phyloP scores from a whole-genome alignment of 306 rosid genomes.

The Ochetophila trinervis region DNA sequence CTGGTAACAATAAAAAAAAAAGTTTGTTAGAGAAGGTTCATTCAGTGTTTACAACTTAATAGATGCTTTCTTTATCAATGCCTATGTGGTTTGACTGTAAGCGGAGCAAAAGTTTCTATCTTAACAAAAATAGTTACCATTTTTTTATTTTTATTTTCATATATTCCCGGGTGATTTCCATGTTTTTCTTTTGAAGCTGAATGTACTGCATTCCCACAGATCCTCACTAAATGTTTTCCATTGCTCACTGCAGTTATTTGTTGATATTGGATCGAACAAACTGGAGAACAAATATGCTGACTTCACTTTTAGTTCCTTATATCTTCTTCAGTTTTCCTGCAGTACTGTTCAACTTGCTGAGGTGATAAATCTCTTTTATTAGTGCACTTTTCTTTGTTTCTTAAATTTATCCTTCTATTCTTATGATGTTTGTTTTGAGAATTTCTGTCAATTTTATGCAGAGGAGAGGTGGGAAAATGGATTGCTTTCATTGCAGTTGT shows the following conservation, averaged over 20 bases:
- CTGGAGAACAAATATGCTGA: slow-evolving; percentile 87
- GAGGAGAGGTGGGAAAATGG: slow-evolving; percentile 88
- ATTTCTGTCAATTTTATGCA: slow-evolving; percentile 23
- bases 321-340: slow-evolving; percentile 81
- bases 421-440: slow-evolving; percentile 1
- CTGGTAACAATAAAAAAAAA: too few species aligned
- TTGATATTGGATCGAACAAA: slow-evolving; percentile 86
- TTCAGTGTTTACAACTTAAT: too few species aligned
- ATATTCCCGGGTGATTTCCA: neutral
- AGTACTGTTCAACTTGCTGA: slow-evolving; percentile 49
- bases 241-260: slow-evolving; percentile 52
- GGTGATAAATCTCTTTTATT: slow-evolving; percentile 35
- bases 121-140: too few species aligned
- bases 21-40: too few species aligned
- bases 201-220: neutral
- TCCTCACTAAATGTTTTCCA: neutral
- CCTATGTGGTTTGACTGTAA: too few species aligned
- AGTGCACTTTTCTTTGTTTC: neutral
- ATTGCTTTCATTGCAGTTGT: slow-evolving; percentile 70
- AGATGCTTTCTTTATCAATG: too few species aligned
- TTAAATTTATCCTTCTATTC: neutral
- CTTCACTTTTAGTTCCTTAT: slow-evolving; percentile 81
- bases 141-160: too few species aligned
- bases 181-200: neutral
- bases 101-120: too few species aligned